Evolutionary conservation across 345 rosid genomes (phyloP), one percentile per base, ranked within the genome.

Genomic region (Dipteronia dyeriana): DNA sequence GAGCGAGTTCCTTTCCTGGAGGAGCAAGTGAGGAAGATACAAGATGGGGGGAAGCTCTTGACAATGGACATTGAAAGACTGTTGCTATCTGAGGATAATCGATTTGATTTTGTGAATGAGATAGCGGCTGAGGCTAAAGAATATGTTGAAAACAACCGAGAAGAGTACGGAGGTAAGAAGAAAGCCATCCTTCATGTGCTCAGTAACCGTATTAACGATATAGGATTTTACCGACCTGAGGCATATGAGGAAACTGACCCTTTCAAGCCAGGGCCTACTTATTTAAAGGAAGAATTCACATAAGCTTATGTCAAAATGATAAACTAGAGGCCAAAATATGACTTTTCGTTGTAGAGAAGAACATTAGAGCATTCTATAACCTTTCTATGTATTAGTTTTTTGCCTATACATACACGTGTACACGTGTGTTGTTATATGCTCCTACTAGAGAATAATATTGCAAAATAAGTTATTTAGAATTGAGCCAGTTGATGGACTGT

Each of bases 121-220:
- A 86, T 95, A 1, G 98, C 95, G 9, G 96, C 98, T 4, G 97
- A 95, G 84, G 99, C 99, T 22, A 91, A 75, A 5, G 91, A 89
- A 82, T 89, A 89, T 25, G 89, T 93, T 2, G 93, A 91, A 66
- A 88, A 53, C 76, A 90, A 95, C 88, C 78, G 90, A 76, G 94
- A 93, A 0, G 93, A 85, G 20, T 95, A 91, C 4, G 99, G 99
- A 26, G 93, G 91, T 62, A 76, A 77, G 11, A 95, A 93, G 79
- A 95, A 95, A 62, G 97, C 97, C 51, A 87, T 95, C 79, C 87
- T 93, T 64, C 99, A 95, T 45, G 99, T 87, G 65, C 87, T 95
- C 11, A 93, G 98, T 67, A 91, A 93, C 82, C 91, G 96, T 8
- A 80, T 93, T 67, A 91, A 91, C n/a, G 97, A 95, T 81, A 75